Evolutionary conservation across 345 rosid genomes (phyloP).

Genomic region (Eucalyptus cladocalyx): DNA sequence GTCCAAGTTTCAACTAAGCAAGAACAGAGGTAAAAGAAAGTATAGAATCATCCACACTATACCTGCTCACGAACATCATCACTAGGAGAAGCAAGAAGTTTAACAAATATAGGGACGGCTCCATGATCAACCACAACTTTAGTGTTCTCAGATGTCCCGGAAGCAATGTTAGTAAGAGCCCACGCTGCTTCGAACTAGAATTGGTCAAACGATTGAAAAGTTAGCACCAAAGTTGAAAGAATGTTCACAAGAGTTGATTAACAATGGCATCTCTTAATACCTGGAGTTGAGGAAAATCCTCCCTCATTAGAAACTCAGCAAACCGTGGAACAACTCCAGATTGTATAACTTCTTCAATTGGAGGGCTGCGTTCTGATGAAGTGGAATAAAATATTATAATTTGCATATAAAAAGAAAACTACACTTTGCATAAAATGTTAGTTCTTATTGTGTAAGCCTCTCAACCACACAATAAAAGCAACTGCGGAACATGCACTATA

Average conservation of each 20-base stretch:
- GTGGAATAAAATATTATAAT: background rate
- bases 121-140: conserved; percentile 85
- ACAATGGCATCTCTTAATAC: conserved; percentile 2
- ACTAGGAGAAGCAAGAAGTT: conserved; percentile 63
- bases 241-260: background rate
- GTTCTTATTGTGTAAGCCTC: background rate
- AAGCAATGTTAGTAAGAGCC: conserved; percentile 86
- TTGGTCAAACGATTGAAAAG: background rate
- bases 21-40: background rate
- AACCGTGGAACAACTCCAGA: conserved; percentile 79
- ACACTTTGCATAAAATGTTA: background rate
- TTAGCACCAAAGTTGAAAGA: background rate
- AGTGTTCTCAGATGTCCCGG: conserved; percentile 87
- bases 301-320: conserved; percentile 76
- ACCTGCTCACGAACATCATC: conserved; percentile 86
- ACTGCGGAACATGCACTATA: background rate
- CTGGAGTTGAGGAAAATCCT: conserved; percentile 84
- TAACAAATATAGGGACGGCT: conserved; percentile 69
- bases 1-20: background rate
- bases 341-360: conserved; percentile 77
- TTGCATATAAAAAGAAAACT: background rate
- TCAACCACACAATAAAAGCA: background rate
- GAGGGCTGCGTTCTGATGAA: conserved; percentile 64
- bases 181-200: conserved; percentile 82
- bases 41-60: background rate